A percentile compares a stretch with the other conserved stretches of the same genome.
These are phyloP conservation scores for Ceratocystis cacaofunesta DNA, from an alignment of 2,329 filamentous ascomycete species.

Conservation along the genomic window DNA sequence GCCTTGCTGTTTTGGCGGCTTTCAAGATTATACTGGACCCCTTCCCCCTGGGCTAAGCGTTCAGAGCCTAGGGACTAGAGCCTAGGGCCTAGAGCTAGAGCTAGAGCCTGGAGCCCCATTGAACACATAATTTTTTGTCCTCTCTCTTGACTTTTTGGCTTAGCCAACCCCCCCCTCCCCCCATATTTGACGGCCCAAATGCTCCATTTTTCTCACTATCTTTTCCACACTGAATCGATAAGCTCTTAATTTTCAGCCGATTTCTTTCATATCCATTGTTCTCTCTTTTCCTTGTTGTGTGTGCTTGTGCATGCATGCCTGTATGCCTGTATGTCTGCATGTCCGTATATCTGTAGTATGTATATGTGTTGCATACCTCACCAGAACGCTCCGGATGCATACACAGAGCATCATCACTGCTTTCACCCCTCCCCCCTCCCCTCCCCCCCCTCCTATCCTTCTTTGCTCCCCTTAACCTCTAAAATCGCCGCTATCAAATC, in stretches of 20 bases:
- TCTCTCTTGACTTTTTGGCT: background rate
- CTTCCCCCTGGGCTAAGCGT: no score
- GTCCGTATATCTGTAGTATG: background rate
- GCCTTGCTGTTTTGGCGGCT: background rate
- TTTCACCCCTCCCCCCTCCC: background rate
- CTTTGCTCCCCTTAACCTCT: background rate
- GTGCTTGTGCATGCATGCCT: background rate
- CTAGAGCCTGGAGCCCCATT: no score
- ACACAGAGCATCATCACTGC: background rate
- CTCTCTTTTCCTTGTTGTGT: background rate
- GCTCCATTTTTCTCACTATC: background rate
- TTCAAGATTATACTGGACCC: no score
- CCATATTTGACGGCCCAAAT: background rate
- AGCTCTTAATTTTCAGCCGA: background rate
- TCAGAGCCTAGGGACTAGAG: no score
- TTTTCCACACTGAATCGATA: background rate
- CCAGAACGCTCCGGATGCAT: background rate
- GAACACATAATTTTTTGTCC: no score
- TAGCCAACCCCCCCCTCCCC: background rate
- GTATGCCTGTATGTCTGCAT: background rate
- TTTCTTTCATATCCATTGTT: background rate
- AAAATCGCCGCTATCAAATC: background rate
- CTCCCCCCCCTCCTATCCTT: background rate
- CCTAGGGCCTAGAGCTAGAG: no score
- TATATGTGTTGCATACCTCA: background rate